phyloP scores from a whole-genome alignment of 805 yeast species.

The Candida adriatica region DNA sequence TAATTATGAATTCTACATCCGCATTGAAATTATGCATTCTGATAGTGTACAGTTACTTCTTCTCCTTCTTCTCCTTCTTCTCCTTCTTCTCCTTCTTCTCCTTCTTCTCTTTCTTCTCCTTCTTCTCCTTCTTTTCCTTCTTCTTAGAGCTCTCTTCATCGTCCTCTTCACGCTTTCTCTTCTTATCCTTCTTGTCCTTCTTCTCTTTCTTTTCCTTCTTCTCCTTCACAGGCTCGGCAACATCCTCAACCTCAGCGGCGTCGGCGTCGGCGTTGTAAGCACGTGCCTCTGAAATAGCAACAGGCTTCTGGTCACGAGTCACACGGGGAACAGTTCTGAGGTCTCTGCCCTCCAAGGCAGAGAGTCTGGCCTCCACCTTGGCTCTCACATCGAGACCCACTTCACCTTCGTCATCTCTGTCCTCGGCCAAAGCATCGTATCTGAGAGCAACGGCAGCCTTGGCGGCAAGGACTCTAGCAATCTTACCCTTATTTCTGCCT shows the following conservation, averaged over 20 bases:
- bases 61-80: conserved; percentile 1
- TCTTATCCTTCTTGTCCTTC: conserved; percentile 1
- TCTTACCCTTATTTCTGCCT: conserved; percentile 97
- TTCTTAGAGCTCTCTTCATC: not conserved
- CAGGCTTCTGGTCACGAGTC: conserved; percentile 76
- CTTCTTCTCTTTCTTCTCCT: not conserved
- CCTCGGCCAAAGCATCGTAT: conserved; percentile 95
- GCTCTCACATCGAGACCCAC: conserved; percentile 87
- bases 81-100: conserved; percentile 1
- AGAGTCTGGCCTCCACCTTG: conserved; percentile 89
- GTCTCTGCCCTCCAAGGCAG: conserved; percentile 95
- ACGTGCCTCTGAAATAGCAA: conserved; percentile 75
- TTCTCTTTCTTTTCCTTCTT: not conserved
- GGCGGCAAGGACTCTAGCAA: conserved; percentile 97
- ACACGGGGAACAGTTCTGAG: conserved; percentile 83
- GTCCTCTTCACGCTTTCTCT: not conserved
- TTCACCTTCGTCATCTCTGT: conserved; percentile 92
- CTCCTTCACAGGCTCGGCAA: conserved; percentile 22
- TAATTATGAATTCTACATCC: no score
- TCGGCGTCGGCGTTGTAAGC: conserved; percentile 97
- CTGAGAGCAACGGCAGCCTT: conserved; percentile 96
- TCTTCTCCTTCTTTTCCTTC: conserved; percentile 1
- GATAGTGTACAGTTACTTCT: no score
- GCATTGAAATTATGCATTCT: no score
- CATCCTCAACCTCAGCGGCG: conserved; percentile 27